Conservation (phyloP, 2,329 filamentous ascomycete genomes). For the Botrytis fabae region DNA sequence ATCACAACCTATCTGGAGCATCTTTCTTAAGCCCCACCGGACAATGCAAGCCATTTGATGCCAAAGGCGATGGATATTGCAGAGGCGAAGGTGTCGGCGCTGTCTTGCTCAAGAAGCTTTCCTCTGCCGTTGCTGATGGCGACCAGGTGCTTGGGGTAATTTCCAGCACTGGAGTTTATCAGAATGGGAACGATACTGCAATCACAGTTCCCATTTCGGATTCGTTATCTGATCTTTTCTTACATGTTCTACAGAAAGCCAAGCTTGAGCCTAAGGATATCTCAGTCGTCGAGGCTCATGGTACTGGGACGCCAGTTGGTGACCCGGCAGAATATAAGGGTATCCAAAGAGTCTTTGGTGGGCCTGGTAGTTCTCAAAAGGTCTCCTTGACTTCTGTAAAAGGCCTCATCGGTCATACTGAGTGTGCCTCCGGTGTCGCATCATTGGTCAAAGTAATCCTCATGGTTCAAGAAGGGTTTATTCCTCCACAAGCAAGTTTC, state of each 20-base stretch:
- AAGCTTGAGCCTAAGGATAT: slow-evolving; percentile 20
- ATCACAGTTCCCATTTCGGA: slow-evolving; percentile 54
- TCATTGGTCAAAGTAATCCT: slow-evolving; percentile 44
- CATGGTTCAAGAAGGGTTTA: slow-evolving; percentile 44
- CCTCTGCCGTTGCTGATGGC: slow-evolving; percentile 38
- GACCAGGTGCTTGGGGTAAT: slow-evolving; percentile 59
- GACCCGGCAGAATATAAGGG: slow-evolving; percentile 28
- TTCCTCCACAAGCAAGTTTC: slow-evolving; percentile 46
- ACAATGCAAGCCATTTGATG: slow-evolving; percentile 44
- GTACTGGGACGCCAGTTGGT: slow-evolving; percentile 30
- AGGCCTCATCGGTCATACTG: slow-evolving; percentile 41
- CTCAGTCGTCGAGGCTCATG: slow-evolving; percentile 28
- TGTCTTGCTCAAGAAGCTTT: slow-evolving; percentile 48
- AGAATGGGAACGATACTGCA: slow-evolving; percentile 57
- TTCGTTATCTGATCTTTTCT: slow-evolving; percentile 42
- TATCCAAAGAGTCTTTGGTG: slow-evolving; percentile 21
- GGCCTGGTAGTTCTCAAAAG: not conserved
- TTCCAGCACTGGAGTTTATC: slow-evolving; percentile 53
- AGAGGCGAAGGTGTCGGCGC: slow-evolving; percentile 51
- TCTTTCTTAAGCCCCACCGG: slow-evolving; percentile 19
- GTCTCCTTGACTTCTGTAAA: slow-evolving; percentile 39
- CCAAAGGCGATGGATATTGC: slow-evolving; percentile 55
- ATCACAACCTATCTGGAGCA: slow-evolving; percentile 6
- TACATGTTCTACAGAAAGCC: slow-evolving; percentile 16
- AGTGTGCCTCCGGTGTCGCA: slow-evolving; percentile 42